Conservation (phyloP, 2,329 filamentous ascomycete species). For the Phialemoniopsis sp. region DNA sequence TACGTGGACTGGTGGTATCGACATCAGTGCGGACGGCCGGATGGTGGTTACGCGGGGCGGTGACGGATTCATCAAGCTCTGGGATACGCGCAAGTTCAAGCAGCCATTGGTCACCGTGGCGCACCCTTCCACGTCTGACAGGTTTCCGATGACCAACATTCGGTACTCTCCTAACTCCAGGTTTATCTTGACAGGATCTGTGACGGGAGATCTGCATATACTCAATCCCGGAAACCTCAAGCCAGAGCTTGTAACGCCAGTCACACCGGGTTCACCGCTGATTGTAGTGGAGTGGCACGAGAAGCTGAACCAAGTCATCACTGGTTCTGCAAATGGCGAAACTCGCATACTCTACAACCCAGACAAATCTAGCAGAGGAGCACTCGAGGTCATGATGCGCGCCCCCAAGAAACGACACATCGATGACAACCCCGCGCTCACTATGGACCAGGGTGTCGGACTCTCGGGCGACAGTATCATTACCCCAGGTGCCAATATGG, state of each 20-base stretch:
- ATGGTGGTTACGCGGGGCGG: conserved; percentile 88
- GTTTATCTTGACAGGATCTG: conserved; percentile 85
- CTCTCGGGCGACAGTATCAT: conserved; percentile 81
- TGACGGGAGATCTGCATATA: conserved; percentile 82
- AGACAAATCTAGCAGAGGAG: conserved; percentile 73
- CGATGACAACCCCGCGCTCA: conserved; percentile 85
- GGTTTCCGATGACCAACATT: conserved; percentile 83
- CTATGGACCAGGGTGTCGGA: conserved; percentile 76
- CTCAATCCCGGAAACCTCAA: conserved; percentile 88
- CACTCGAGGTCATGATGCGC: conserved; percentile 84
- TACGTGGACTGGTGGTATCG: conserved; percentile 89
- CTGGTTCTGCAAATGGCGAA: conserved; percentile 86
- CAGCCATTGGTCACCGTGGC: conserved; percentile 74
- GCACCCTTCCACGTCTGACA: conserved; percentile 77
- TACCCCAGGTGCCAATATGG: conserved; percentile 57
- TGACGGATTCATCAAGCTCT: conserved; percentile 89
- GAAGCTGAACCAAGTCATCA: conserved; percentile 93
- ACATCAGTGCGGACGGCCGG: conserved; percentile 85
- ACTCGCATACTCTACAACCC: conserved; percentile 91
- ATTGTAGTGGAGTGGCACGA: conserved; percentile 88
- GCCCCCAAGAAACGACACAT: conserved; percentile 93
- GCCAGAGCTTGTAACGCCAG: conserved; percentile 78
- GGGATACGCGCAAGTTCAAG: conserved; percentile 97
- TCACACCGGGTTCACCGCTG: conserved; percentile 80
- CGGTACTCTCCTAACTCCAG: conserved; percentile 81